These are phyloP conservation scores for Hirschfeldia incana DNA, from an alignment of 345 rosid genomes.

Conservation along the genomic window DNA sequence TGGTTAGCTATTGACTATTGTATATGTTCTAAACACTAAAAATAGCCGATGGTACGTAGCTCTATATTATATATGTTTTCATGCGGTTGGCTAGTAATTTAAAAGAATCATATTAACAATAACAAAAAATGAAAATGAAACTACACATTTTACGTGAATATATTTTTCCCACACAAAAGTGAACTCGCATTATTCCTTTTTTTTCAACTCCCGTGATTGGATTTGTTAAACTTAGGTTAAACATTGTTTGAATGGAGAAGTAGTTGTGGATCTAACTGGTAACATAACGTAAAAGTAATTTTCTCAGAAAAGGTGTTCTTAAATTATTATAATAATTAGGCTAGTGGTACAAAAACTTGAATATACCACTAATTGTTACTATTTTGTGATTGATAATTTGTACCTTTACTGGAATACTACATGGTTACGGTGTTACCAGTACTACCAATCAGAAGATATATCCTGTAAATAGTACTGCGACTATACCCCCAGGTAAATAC, in stretches of 20 bases:
- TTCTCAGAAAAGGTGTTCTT: neutral
- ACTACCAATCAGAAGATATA: neutral
- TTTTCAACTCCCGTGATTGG: no score
- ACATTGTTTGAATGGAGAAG: neutral
- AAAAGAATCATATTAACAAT: neutral
- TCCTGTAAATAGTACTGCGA: neutral
- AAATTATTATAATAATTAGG: neutral
- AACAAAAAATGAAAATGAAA: neutral
- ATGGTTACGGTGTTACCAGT: neutral
- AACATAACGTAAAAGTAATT: neutral
- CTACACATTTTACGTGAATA: neutral
- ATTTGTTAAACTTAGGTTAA: no score
- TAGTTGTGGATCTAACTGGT: neutral
- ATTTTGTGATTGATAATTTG: neutral
- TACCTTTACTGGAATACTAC: neutral
- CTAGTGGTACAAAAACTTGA: neutral
- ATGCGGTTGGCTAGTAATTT: no score
- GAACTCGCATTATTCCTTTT: no score
- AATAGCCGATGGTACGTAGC: neutral
- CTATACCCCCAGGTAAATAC: conserved; percentile 29
- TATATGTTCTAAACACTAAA: neutral
- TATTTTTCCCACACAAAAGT: no score
- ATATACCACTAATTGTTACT: neutral
- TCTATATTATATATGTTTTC: neutral
- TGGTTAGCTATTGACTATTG: neutral